Base-by-base conservation (phyloP, 257 asterid genomes). In the Vinca minor region DNA sequence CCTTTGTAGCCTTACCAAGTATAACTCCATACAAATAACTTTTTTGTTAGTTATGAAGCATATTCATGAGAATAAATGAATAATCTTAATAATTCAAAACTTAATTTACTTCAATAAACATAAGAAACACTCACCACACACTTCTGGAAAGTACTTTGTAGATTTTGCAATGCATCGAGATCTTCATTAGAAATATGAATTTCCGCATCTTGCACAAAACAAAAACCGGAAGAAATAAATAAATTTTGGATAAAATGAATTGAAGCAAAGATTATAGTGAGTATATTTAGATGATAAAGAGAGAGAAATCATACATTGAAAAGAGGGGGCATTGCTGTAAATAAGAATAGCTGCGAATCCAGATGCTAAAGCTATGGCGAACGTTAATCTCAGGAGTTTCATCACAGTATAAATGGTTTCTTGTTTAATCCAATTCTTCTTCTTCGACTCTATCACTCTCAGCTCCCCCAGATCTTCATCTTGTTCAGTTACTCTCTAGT, bases 271-370 rank as follows among this genome's bases (percentile, higher is more conserved):
- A 62, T 9, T 2, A 34, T 7, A 7, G 4, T 7, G 38, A 15
- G 12, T n/a, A n/a, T n/a, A n/a, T n/a, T n/a, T n/a, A n/a, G n/a
- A n/a, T n/a, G n/a, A 17, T 20, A 39, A 21, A 11, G 5, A 5
- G 10, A 34, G 17, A 32, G 32, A 39, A 25, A 67, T 18, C 63
- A 26, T 64, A 87, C 95, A 69, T 10, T 64, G 73, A 70, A 73
- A 69, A 59, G 95, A 79, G 53, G 85, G 81, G 66, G 95, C 93
- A 44, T 73, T 73, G 48, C 82, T 74, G 79, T 82, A 87, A 63
- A 87, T 83, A 41, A 85, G 79, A 69, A 87, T 80, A 28, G 93
- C 96, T 13, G 76, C 80, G 31, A 87, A 14, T 65, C 97, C 96
- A 70, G 88, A 87, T 59, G 84, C 85, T 76, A 90, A 72, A 69